A percentile compares a stretch with the other conserved stretches of the same genome.
Evolutionary conservation across 139 green algal species (phyloP).

Genomic region (Nannochloris sp.): DNA sequence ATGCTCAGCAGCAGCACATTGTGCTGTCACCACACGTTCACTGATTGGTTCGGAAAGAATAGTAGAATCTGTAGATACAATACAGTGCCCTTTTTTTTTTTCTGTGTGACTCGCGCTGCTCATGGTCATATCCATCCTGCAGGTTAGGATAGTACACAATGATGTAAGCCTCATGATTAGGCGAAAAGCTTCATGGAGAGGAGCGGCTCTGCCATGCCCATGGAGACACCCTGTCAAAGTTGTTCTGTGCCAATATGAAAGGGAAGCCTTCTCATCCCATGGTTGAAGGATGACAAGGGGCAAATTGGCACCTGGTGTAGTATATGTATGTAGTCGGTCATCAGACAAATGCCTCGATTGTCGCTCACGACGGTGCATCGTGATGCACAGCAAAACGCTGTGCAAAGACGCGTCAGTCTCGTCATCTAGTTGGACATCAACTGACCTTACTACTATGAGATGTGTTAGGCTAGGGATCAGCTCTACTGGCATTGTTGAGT

Average conservation of each 20-base stretch:
- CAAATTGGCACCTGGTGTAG: background rate
- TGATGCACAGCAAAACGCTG: slow-evolving; percentile 9
- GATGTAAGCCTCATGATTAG: slow-evolving; percentile 4
- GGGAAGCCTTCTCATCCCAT: slow-evolving; percentile 10
- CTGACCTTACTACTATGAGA: background rate
- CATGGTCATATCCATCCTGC: no score
- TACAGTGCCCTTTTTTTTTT: no score
- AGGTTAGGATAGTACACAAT: no score
- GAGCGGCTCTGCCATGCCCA: slow-evolving; percentile 3
- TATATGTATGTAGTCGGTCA: slow-evolving; percentile 6
- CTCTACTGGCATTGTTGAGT: slow-evolving; percentile 30
- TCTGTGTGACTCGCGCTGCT: no score
- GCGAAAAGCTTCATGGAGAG: slow-evolving; percentile 1
- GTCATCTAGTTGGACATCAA: slow-evolving; percentile 22
- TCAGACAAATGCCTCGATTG: slow-evolving; percentile 34
- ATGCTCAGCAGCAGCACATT: no score
- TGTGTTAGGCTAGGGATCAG: slow-evolving; percentile 2
- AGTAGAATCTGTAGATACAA: no score
- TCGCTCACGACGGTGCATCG: slow-evolving; percentile 7
- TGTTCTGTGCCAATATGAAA: slow-evolving; percentile 5
- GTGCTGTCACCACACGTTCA: no score
- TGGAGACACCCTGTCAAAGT: background rate
- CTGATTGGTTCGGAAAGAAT: no score
- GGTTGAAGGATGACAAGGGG: background rate
- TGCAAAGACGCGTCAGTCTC: slow-evolving; percentile 17